Base-by-base conservation (phyloP, 371 early-diverging fungal species). In the Saksenaea vasiformis region DNA sequence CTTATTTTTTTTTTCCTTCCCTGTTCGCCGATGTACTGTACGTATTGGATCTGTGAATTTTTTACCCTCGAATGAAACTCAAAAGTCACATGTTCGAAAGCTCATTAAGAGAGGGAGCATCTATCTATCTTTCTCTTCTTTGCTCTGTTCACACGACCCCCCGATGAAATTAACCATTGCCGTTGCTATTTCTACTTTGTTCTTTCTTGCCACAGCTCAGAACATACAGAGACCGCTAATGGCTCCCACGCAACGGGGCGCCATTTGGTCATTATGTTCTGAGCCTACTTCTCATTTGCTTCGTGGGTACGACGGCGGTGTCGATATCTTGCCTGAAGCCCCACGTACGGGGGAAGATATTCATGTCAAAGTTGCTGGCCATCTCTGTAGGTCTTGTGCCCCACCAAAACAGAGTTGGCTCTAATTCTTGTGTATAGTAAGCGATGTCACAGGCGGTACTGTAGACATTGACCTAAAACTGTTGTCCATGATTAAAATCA, bases 401-500 rank as follows among this genome's bases (percentile, higher is more conserved):
- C 0, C 0, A 13, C 3, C 8, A 26, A 38, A 8, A 17, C 43
- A 7, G 31, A 19, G 22, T 31, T 24, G 22, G 57, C 57, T n/a
- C n/a, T 31, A 31, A 31, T 47, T 13, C 47, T 31, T 14, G 9
- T 47, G 8, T 44, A 2, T 61, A 74, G 77, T 66, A 54, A 71
- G 70, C 5, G 71, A 73, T 51, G 78, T 80, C 2, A 62, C 59
- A 3, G 66, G 74, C 26, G 78, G 81, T 41, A 63, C 67, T 19
- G 78, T 78, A 5, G 67, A 70, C n/a, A 78, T 80, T 60, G 73
- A 80, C 15, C 53, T 80, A 14, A 80, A 65, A 35, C 65, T 80
- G 1, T 64, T 80, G 67, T 68, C 70, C 4, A 74, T 78, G 77
- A 80, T 78, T 44, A 80, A 78, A 58, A 70, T 80, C 34, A 76